Conservation (phyloP, 371 early-diverging fungal species). For the Mortierella sp. region DNA sequence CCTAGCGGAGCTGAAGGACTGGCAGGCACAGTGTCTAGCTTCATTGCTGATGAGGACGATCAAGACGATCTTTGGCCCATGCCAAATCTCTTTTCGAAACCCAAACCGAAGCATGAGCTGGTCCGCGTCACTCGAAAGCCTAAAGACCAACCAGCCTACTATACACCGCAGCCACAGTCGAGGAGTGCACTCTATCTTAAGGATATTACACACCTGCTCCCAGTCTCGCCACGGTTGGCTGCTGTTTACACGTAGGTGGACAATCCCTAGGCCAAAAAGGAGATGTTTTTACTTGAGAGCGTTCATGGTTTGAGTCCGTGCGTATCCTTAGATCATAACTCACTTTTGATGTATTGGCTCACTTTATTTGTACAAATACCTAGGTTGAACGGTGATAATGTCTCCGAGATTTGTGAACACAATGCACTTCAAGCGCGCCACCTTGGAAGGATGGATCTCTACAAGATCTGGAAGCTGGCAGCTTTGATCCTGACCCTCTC, state of each 20-base stretch:
- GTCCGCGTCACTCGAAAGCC: slow-evolving; percentile 44
- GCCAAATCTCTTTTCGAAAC: slow-evolving; percentile 33
- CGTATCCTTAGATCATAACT: neutral
- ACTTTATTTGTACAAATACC: slow-evolving; percentile 26
- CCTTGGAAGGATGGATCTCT: slow-evolving; percentile 46
- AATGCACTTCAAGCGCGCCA: slow-evolving; percentile 50
- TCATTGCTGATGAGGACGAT: slow-evolving; percentile 41
- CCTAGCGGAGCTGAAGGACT: slow-evolving; percentile 46
- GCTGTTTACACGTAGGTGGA: slow-evolving; percentile 50
- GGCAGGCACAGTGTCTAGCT: slow-evolving; percentile 45
- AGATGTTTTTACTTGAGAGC: no score
- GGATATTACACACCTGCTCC: slow-evolving; percentile 54
- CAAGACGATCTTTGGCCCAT: slow-evolving; percentile 48
- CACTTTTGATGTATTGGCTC: slow-evolving; percentile 1
- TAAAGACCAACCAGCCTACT: slow-evolving; percentile 39
- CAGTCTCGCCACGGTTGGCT: slow-evolving; percentile 50
- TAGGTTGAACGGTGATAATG: slow-evolving; percentile 50
- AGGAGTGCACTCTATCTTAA: slow-evolving; percentile 38
- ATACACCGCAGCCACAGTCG: slow-evolving; percentile 33
- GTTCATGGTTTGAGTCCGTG: neutral
- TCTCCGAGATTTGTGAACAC: slow-evolving; percentile 49
- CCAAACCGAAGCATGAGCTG: slow-evolving; percentile 35
- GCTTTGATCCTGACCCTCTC: slow-evolving; percentile 46
- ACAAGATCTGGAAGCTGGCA: slow-evolving; percentile 52
- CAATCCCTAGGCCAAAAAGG: neutral